Evolutionary conservation across 306 rosid genomes (phyloP), one percentile per base, ranked within the genome.

Genomic region (Arachis stenosperma): DNA sequence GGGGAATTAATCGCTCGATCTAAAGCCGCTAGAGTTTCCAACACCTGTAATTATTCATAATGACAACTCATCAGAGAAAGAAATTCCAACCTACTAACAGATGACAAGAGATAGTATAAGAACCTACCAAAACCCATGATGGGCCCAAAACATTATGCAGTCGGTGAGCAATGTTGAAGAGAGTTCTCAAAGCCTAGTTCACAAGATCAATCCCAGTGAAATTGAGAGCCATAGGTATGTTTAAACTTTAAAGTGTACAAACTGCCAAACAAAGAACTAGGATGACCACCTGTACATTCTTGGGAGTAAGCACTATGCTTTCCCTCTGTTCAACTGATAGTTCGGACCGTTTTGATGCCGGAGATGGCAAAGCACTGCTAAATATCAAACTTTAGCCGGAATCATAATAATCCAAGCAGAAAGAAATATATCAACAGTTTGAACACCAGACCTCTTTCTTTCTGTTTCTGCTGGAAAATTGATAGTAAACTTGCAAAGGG

Each of bases 1-100:
- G 98, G 97, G 7, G 98, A 93, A 86, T 93, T 94, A 75, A 93
- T 91, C 71, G 98, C 90, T 59, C 98, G 89, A 81, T 93, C 98
- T 75, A 93, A 79, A 85, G 97, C 98, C 42, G 98, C 94, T 53
- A 93, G 86, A 67, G 98, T 93, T 84, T 93, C 98, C 86, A 93
- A 84, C 46, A 93, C 98, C 98, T 93, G 81, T 76, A 82, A 61
- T 78, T 48, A 69, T 59, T 61, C 72, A 43, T 6, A 60, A 65
- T 9, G 39, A 78, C 8, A 59, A 82, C 70, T 65, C 58, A 67
- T n/a, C 69, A 53, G 22, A 54, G 82, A 2, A 57, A 48, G 43
- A 54, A 50, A 68, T 7, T 44, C 22, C 55, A 51, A 71, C 15
- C 27, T 39, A 78, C 40, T 36, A 46, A 65, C 15, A 57, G 62